These are phyloP conservation scores for Pichia sp. DNA, from an alignment of 1,139 yeast species.

Conservation along the genomic window DNA sequence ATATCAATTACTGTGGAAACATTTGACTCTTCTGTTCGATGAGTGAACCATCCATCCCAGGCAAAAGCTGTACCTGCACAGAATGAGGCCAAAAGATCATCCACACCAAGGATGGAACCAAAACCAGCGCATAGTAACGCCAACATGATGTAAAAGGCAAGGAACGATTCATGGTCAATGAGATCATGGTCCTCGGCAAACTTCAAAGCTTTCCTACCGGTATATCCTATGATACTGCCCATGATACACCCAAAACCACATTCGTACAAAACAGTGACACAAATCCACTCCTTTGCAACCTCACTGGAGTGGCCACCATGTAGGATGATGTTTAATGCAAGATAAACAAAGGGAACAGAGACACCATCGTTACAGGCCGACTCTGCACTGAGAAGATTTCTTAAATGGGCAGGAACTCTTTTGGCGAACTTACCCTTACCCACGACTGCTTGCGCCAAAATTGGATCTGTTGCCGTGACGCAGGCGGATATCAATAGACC, in stretches of 20 bases:
- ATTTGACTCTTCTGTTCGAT: slow-evolving; percentile 83
- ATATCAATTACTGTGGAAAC: slow-evolving; percentile 91
- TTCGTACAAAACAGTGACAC: slow-evolving; percentile 77
- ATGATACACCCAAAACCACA: slow-evolving; percentile 79
- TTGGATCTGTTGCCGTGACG: slow-evolving; percentile 97
- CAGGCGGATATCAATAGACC: slow-evolving; percentile 85
- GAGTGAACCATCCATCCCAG: slow-evolving; percentile 94
- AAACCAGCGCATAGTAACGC: slow-evolving; percentile 90
- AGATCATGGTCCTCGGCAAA: slow-evolving; percentile 71
- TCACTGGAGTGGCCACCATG: slow-evolving; percentile 63
- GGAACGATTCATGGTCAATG: slow-evolving; percentile 89
- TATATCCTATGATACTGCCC: slow-evolving; percentile 75
- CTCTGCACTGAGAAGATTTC: slow-evolving; percentile 87
- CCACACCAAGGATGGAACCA: slow-evolving; percentile 88
- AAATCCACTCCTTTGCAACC: slow-evolving; percentile 81
- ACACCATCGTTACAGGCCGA: slow-evolving; percentile 98
- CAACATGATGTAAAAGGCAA: slow-evolving; percentile 82
- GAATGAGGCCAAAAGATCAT: slow-evolving; percentile 86
- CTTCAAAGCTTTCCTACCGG: slow-evolving; percentile 67
- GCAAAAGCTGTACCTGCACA: slow-evolving; percentile 96
- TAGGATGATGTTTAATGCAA: slow-evolving; percentile 64
- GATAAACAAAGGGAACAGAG: slow-evolving; percentile 91
- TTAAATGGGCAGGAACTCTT: slow-evolving; percentile 92
- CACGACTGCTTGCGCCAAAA: slow-evolving; percentile 95
- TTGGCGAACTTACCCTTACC: slow-evolving; percentile 98